phyloP scores from a whole-genome alignment of 176 grass and related monocot species.

The Phragmites australis region DNA sequence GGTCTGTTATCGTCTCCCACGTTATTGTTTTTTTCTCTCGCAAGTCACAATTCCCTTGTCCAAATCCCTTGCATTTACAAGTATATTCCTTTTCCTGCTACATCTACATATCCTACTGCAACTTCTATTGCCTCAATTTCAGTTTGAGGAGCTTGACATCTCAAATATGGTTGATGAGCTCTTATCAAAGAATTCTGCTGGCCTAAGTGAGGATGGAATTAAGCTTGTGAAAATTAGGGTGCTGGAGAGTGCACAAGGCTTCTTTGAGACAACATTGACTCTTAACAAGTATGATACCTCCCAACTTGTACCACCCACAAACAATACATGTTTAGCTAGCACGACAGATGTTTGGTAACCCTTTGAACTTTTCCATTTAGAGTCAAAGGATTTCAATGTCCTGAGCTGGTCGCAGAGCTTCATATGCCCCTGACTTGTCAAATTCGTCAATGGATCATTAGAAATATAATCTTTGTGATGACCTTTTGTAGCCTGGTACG shows the following conservation, averaged over 20 bases:
- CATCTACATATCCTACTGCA: not conserved
- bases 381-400: constrained; percentile 68
- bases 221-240: constrained; percentile 59
- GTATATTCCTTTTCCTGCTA: not conserved
- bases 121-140: constrained; percentile 35
- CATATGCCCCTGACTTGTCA: constrained; percentile 59
- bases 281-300: constrained; percentile 41
- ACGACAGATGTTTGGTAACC: not conserved
- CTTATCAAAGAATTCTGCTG: constrained; percentile 40
- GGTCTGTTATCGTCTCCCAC: constrained; percentile 57
- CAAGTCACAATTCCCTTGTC: constrained; percentile 25
- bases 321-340: not conserved
- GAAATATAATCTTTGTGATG: constrained; percentile 43
- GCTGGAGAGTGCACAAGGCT: constrained; percentile 43
- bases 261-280: constrained; percentile 48
- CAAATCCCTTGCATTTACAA: constrained; percentile 12
- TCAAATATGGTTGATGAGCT: constrained; percentile 59
- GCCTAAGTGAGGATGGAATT: constrained; percentile 40
- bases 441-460: constrained; percentile 61
- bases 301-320: not conserved
- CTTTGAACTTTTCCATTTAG: constrained; percentile 43
- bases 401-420: constrained; percentile 60
- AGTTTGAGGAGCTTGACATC: constrained; percentile 71
- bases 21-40: too few species aligned
- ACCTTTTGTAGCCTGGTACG: constrained; percentile 54